Conservation (phyloP, 306 rosid species). For the Acacia confusa region DNA sequence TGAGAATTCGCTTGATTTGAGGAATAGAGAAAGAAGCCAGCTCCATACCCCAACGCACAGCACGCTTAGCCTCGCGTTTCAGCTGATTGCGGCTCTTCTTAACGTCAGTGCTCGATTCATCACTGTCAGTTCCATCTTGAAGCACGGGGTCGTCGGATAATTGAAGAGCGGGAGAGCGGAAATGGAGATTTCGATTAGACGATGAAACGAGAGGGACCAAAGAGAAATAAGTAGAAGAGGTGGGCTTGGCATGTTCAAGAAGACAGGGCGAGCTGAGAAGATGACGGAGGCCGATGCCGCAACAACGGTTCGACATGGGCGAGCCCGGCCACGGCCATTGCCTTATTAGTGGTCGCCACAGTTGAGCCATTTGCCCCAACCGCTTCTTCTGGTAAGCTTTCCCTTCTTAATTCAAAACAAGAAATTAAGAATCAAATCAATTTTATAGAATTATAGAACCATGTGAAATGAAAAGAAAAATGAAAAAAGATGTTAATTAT, state of each 20-base stretch:
- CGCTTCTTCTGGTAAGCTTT: background rate
- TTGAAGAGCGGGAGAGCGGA: slow-evolving; percentile 45
- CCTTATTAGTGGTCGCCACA: slow-evolving; percentile 57
- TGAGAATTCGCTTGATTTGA: slow-evolving; percentile 78
- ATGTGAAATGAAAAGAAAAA: too few relatives aligned
- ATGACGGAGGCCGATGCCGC: slow-evolving; percentile 22
- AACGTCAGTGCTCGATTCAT: slow-evolving; percentile 32
- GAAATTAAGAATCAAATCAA: too few relatives aligned
- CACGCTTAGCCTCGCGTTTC: slow-evolving; percentile 83
- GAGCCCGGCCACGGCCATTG: slow-evolving; percentile 61
- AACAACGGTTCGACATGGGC: slow-evolving; percentile 33
- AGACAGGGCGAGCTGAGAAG: slow-evolving; percentile 29
- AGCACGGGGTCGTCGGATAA: slow-evolving; percentile 25
- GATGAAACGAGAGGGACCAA: slow-evolving; percentile 38
- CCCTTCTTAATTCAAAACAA: background rate
- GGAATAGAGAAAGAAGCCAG: slow-evolving; percentile 71
- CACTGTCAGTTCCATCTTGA: slow-evolving; percentile 13
- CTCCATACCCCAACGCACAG: slow-evolving; percentile 81
- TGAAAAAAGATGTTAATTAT: background rate
- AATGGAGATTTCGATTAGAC: slow-evolving; percentile 43
- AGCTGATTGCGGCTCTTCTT: slow-evolving; percentile 78
- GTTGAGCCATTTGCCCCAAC: slow-evolving; percentile 39
- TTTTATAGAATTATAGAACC: too few relatives aligned
- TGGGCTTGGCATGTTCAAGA: slow-evolving; percentile 19
- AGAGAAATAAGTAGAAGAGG: slow-evolving; percentile 26